A percentile compares a stretch with the other conserved stretches of the same genome.
Conservation (phyloP, 306 rosid species). For the Mucuna pruriens region DNA sequence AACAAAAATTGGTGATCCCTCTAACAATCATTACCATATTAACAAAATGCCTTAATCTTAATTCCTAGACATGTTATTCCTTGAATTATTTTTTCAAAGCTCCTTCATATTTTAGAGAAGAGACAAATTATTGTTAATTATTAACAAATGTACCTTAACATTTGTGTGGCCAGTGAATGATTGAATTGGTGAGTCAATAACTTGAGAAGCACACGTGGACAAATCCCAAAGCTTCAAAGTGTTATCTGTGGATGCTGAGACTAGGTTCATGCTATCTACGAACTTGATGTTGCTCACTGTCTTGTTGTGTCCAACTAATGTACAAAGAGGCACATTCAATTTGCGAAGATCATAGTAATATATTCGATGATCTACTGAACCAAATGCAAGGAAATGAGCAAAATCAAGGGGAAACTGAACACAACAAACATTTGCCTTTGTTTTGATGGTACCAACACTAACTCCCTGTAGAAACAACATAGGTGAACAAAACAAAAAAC, state of each 20-base stretch:
- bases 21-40: neutral
- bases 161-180: slow-evolving; percentile 76
- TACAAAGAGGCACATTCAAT: slow-evolving; percentile 65
- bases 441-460: slow-evolving; percentile 79
- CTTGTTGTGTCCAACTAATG: slow-evolving; percentile 73
- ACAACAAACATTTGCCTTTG: slow-evolving; percentile 91
- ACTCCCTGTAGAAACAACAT: slow-evolving; percentile 76
- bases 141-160: slow-evolving; percentile 67
- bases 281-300: slow-evolving; percentile 87
- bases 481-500: slow-evolving; percentile 62
- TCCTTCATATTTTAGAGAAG: neutral
- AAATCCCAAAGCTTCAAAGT: slow-evolving; percentile 91
- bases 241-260: slow-evolving; percentile 86
- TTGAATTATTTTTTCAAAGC: neutral
- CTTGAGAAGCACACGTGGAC: slow-evolving; percentile 67
- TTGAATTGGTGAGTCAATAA: slow-evolving; percentile 71
- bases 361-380: slow-evolving; percentile 82
- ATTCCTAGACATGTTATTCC: neutral
- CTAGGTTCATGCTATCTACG: slow-evolving; percentile 58
- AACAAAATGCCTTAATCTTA: neutral
- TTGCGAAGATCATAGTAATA: slow-evolving; percentile 88
- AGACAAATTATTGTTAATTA: neutral
- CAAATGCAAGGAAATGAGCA: slow-evolving; percentile 77
- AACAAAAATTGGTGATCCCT: too few species aligned
- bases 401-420: slow-evolving; percentile 81